Conservation (phyloP, 768 basidiomycete species). For the Astraeus odoratus region DNA sequence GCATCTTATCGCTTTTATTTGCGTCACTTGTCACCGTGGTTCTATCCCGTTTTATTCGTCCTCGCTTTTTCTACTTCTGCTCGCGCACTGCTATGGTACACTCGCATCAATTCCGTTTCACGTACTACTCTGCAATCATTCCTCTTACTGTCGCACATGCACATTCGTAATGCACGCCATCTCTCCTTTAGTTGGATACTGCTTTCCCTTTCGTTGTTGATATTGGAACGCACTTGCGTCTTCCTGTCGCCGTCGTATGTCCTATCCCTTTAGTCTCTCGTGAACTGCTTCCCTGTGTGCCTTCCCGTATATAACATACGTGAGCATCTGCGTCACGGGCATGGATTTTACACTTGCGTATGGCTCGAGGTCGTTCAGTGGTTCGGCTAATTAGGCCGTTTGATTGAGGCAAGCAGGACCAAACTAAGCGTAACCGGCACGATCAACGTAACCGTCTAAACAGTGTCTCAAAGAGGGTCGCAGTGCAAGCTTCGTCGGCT, state of each 20-base stretch:
- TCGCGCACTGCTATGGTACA: constrained; percentile 34
- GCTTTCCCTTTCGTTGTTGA: constrained; percentile 23
- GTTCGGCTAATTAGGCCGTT: background rate
- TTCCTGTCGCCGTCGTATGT: background rate
- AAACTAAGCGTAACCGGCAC: constrained; percentile 16
- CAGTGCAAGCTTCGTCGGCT: constrained; percentile 1
- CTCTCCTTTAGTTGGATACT: constrained; percentile 21
- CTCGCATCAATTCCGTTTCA: constrained; percentile 23
- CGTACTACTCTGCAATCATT: constrained; percentile 27
- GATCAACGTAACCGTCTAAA: constrained; percentile 5
- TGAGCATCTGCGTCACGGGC: no score
- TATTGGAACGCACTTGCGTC: constrained; percentile 22
- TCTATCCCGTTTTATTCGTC: constrained; percentile 8
- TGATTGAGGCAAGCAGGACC: constrained; percentile 19
- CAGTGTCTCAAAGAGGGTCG: no score
- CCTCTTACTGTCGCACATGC: constrained; percentile 27
- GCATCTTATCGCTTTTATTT: background rate
- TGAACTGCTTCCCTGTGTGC: background rate
- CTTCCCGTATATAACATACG: constrained; percentile 13
- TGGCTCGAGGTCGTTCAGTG: no score
- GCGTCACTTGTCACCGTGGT: constrained; percentile 6
- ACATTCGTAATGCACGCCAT: constrained; percentile 31
- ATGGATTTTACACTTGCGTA: constrained; percentile 4
- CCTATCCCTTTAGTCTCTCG: constrained; percentile 1
- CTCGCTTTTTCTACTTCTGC: constrained; percentile 14